Evolutionary conservation across 352 stramenopile species (phyloP).

Genomic region (Blastocystis sp.): DNA sequence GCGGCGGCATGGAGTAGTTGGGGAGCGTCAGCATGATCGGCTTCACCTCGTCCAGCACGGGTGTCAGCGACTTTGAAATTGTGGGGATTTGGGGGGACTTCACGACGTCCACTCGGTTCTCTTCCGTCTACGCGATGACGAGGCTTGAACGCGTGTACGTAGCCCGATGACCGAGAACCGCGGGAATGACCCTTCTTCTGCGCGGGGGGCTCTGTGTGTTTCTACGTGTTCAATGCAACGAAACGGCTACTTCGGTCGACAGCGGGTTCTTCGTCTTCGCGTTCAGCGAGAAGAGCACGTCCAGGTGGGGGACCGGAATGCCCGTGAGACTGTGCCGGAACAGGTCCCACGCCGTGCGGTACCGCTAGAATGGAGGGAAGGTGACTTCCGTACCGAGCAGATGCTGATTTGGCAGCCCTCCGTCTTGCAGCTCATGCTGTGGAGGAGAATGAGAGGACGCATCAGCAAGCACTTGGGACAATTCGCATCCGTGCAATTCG

Average conservation of each 20-base stretch:
- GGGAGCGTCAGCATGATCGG: background rate
- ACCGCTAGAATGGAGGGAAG: constrained; percentile 7
- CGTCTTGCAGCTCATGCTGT: constrained; percentile 40
- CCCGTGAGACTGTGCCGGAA: constrained; percentile 46
- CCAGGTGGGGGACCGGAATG: constrained; percentile 12
- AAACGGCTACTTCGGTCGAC: background rate
- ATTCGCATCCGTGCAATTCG: constrained; percentile 39
- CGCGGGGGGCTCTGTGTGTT: background rate
- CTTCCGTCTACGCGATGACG: background rate
- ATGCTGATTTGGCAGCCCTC: constrained; percentile 48
- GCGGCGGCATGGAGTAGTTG: background rate
- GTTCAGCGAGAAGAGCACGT: constrained; percentile 36
- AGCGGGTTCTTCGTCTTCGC: background rate
- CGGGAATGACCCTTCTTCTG: constrained; percentile 45
- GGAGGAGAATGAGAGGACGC: constrained; percentile 57
- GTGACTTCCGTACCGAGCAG: background rate
- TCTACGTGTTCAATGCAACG: background rate
- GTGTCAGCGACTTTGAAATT: background rate
- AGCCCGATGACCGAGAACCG: background rate
- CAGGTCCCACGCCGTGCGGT: constrained; percentile 16
- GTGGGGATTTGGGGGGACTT: constrained; percentile 2
- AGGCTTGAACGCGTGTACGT: background rate
- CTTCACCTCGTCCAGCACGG: constrained; percentile 18
- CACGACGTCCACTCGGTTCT: too few species aligned
- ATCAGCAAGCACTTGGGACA: constrained; percentile 19